A percentile compares a stretch with the other conserved stretches of the same genome.
Evolutionary conservation across 2,329 filamentous ascomycete species (phyloP).

Genomic region (Fusarium metavorans): DNA sequence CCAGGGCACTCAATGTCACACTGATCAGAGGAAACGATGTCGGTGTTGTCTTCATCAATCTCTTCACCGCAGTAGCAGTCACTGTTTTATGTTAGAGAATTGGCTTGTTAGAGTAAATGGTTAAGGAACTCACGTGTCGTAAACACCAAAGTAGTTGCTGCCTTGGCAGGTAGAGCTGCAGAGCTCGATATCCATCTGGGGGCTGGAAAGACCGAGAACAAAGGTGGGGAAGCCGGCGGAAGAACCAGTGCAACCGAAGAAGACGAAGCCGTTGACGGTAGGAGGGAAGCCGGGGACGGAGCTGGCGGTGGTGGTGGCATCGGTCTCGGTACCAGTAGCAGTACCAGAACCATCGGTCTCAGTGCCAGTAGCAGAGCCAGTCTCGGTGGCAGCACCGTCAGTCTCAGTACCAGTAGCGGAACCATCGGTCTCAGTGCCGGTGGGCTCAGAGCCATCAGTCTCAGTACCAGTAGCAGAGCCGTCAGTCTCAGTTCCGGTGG

Average conservation of each 20-base stretch:
- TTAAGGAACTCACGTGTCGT: slow-evolving; percentile 35
- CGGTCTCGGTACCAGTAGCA: background rate
- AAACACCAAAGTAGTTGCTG: slow-evolving; percentile 43
- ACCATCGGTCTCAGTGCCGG: slow-evolving; percentile 22
- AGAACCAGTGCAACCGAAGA: slow-evolving; percentile 45
- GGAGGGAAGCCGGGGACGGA: slow-evolving; percentile 32
- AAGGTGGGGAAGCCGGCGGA: slow-evolving; percentile 41
- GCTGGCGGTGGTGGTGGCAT: slow-evolving; percentile 35
- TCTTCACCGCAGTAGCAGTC: slow-evolving; percentile 40
- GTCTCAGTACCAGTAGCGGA: background rate
- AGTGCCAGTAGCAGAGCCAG: slow-evolving; percentile 36
- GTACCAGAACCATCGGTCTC: slow-evolving; percentile 46
- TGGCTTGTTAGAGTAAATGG: accelerated
- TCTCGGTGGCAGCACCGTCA: background rate
- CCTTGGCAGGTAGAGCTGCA: slow-evolving; percentile 43
- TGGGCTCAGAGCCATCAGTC: slow-evolving; percentile 42
- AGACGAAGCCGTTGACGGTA: slow-evolving; percentile 32
- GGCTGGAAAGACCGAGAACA: slow-evolving; percentile 13
- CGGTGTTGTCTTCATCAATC: slow-evolving; percentile 18
- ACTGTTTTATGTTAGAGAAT: slow-evolving; percentile 7
- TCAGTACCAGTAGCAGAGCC: slow-evolving; percentile 26
- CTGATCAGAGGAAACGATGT: slow-evolving; percentile 4
- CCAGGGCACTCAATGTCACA: slow-evolving; percentile 41
- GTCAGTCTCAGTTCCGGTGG: slow-evolving; percentile 26
- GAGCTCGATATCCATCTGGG: slow-evolving; percentile 40